Percentiles rank a stretch among this genome's conserved stretches.
Evolutionary conservation across 805 yeast genomes (phyloP).

Genomic region (Metschnikowia matae): DNA sequence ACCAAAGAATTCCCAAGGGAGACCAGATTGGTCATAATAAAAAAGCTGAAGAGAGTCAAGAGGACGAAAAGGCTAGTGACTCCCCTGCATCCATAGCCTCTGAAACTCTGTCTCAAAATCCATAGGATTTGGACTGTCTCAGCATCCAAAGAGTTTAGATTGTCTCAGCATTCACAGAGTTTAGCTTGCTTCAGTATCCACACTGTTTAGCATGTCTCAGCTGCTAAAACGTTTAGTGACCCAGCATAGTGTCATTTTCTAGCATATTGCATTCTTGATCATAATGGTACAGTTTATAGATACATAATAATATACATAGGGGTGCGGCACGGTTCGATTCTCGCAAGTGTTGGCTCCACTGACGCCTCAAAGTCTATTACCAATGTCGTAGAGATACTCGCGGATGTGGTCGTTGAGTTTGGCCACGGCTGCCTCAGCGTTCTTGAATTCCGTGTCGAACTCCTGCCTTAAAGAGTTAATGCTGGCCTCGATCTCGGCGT

Average conservation of each 20-base stretch:
- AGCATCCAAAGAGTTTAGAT: not conserved
- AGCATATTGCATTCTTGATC: not conserved
- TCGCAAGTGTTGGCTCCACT: not conserved
- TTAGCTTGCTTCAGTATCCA: too few species aligned
- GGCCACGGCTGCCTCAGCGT: conserved; percentile 50
- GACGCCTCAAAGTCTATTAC: conserved; percentile 24
- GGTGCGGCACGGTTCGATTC: not conserved
- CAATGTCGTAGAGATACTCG: conserved; percentile 50
- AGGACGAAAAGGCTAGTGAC: not conserved
- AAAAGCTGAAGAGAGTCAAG: not conserved
- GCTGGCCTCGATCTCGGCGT: conserved; percentile 41
- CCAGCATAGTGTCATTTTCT: too few species aligned
- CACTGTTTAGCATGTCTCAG: too few species aligned
- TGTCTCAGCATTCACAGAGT: too few species aligned
- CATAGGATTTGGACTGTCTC: not conserved
- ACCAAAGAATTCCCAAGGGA: conserved; percentile 13
- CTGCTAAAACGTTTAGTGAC: too few species aligned
- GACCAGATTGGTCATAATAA: conserved; percentile 10
- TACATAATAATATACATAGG: conserved; percentile 2
- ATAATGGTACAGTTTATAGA: conserved; percentile 1
- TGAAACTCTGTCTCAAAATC: not conserved
- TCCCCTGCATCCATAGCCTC: not conserved
- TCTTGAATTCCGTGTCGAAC: conserved; percentile 50
- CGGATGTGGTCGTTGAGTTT: conserved; percentile 52
- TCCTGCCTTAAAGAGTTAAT: conserved; percentile 36